Evolutionary conservation across 2,329 filamentous ascomycete genomes (phyloP).

Genomic region (Colletotrichum brevisporum): DNA sequence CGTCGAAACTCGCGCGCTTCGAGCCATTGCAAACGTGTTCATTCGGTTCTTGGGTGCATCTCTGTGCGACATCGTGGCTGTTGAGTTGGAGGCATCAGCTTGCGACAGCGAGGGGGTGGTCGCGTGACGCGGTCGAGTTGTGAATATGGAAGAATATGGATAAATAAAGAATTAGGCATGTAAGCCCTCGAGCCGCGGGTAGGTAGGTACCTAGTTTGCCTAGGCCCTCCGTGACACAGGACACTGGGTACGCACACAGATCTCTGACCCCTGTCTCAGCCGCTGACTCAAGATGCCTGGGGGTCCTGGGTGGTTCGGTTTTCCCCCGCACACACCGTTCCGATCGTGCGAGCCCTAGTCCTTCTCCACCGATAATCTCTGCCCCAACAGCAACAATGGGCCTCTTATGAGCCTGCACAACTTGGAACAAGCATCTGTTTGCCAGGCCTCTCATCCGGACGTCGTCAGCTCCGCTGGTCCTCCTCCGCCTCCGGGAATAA

Average conservation of each 20-base stretch:
- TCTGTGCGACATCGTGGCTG: background rate
- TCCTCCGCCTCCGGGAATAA: slow-evolving; percentile 17
- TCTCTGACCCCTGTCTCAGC: slow-evolving; percentile 6
- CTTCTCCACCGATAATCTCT: slow-evolving; percentile 4
- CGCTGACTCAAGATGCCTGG: slow-evolving; percentile 4
- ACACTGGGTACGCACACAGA: no score
- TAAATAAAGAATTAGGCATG: no score
- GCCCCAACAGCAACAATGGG: slow-evolving; percentile 18
- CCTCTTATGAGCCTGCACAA: no score
- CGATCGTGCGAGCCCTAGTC: slow-evolving; percentile 8
- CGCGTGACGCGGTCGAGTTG: slow-evolving; percentile 11
- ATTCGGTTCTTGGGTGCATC: background rate
- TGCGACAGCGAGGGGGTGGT: slow-evolving; percentile 4
- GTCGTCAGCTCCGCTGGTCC: slow-evolving; percentile 11
- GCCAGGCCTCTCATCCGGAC: no score
- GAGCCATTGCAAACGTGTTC: background rate
- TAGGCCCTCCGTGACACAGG: no score
- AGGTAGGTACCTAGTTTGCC: background rate
- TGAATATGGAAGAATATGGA: background rate
- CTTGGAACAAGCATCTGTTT: background rate
- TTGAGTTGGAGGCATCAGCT: background rate
- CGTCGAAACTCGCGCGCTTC: slow-evolving; percentile 10
- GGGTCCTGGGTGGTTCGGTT: slow-evolving; percentile 3
- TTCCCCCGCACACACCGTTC: slow-evolving; percentile 12
- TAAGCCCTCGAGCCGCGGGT: slow-evolving; percentile 1